Base-by-base conservation (phyloP, 73 alveolate species). In the Uronychia setigera region DNA sequence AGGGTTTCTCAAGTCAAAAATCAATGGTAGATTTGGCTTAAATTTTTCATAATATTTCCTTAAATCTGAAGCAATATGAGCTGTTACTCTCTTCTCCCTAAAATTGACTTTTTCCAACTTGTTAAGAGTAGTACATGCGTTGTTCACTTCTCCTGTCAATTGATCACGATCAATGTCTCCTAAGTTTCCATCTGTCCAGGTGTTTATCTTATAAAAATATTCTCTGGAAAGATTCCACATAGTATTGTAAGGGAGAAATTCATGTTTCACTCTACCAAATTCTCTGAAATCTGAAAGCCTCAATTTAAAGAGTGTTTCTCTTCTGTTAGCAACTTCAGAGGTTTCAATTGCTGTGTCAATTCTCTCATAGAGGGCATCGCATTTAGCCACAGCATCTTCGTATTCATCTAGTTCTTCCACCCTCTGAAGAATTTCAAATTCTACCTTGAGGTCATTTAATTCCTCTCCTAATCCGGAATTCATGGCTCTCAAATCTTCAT, bases 21-120 rank as follows among this genome's bases (percentile, higher is more conserved):
- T 90, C 27, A 94, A 60, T 1, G 98, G 98, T 29, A 94, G 85
- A 78, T 84, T 88, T 31, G 98, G 98, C 82, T 94, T 94, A 57
- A 94, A 94, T 29, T 76, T 74, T 33, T 86, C 96, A 87, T 92
- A 92, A 57, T 77, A 46, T 59, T 84, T 80, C 35, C 95, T 86
- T 0, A 94, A 87, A 31, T 82, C 33, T 1, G 78, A 11, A 34
- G 87, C 82, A 1, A 86, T 80, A 33, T 34, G 33, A 11, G 87
- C 92, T 28, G 92, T 86, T n/a, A 76, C n/a, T 29, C 93, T 91
- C 32, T 79, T 82, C 34, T 90, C 96, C 76, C 87, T 92, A 81
- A 94, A 94, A 35, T 57, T 89, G 0, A 93, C 87, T 58, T 92
- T 92, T 85, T 94, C 97, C 79, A 93, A 58, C 60, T 83, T 87